These are phyloP conservation scores for Rhodamnia rubescens DNA, from an alignment of 345 rosid species.

Conservation along the genomic window DNA sequence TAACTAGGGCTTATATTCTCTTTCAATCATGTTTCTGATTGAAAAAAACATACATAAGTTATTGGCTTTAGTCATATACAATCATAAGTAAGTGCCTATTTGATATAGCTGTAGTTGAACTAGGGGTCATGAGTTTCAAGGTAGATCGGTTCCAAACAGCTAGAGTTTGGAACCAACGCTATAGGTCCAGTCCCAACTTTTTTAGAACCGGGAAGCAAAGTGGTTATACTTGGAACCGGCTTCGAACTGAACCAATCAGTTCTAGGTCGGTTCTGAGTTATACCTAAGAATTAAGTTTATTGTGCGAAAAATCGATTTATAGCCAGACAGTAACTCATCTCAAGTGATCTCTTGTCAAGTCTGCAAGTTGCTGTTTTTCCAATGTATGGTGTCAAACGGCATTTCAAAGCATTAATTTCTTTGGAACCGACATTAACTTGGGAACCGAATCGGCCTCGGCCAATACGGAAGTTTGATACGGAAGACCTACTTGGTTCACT, in stretches of 20 bases:
- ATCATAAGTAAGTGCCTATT: background rate
- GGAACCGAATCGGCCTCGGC: background rate
- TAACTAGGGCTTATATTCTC: too few relatives aligned
- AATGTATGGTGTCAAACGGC: too few relatives aligned
- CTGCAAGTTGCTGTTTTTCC: too few relatives aligned
- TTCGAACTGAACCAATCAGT: accelerated
- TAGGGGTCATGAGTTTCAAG: background rate
- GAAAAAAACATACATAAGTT: too few relatives aligned
- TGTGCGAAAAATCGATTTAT: too few relatives aligned
- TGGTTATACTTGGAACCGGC: background rate
- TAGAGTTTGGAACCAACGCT: background rate
- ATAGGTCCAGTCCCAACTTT: background rate
- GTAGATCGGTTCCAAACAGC: background rate
- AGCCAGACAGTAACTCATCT: too few relatives aligned
- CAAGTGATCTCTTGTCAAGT: too few relatives aligned
- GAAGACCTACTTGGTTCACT: background rate
- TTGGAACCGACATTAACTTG: background rate
- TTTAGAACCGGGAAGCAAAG: accelerated
- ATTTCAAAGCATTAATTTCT: too few relatives aligned
- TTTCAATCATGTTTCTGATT: too few relatives aligned
- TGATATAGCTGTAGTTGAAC: background rate
- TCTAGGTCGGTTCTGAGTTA: too few relatives aligned
- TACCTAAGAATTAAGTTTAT: too few relatives aligned
- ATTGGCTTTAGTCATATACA: background rate
- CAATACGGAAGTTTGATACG: background rate